A percentile compares a stretch with the other conserved stretches of the same genome.
These are phyloP conservation scores for Trichoderma aggressivum DNA, from an alignment of 2,329 filamentous ascomycete species.

Conservation along the genomic window DNA sequence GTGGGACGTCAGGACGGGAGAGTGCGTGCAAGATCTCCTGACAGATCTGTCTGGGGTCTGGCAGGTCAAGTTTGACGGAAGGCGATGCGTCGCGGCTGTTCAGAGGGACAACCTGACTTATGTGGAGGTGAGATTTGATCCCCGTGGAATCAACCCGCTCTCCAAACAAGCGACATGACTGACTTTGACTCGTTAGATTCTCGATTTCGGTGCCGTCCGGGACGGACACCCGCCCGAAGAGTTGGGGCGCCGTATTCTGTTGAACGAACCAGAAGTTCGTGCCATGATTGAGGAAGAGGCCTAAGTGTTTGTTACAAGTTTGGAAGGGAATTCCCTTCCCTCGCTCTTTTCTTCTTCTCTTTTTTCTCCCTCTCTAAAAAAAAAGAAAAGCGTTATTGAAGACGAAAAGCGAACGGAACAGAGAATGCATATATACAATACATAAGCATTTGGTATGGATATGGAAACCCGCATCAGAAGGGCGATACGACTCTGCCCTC, in stretches of 20 bases:
- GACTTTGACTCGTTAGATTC: conserved; percentile 58
- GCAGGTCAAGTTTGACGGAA: conserved; percentile 97
- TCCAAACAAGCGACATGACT: background rate
- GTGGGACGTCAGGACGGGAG: conserved; percentile 93
- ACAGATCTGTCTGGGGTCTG: conserved; percentile 95
- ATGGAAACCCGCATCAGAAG: conserved; percentile 19
- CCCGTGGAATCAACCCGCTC: background rate
- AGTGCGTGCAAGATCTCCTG: conserved; percentile 88
- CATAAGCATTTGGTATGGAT: conserved; percentile 19
- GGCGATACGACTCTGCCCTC: conserved; percentile 20
- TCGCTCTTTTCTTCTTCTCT: background rate
- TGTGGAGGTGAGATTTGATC: conserved; percentile 70
- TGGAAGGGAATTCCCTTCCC: background rate
- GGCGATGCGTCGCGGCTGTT: conserved; percentile 92
- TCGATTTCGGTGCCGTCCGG: conserved; percentile 92
- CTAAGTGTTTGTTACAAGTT: conserved; percentile 14
- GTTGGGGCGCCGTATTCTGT: conserved; percentile 73
- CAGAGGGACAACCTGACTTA: conserved; percentile 91
- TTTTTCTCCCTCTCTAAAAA: background rate
- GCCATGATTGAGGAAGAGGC: conserved; percentile 47
- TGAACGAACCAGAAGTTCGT: conserved; percentile 55
- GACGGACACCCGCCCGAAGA: conserved; percentile 78
- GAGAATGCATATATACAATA: conserved; percentile 20
- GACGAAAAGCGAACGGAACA: conserved; percentile 17
- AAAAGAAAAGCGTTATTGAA: background rate